Evolutionary conservation across 2,329 filamentous ascomycete species (phyloP).

Genomic region (Cercospora citrullina): DNA sequence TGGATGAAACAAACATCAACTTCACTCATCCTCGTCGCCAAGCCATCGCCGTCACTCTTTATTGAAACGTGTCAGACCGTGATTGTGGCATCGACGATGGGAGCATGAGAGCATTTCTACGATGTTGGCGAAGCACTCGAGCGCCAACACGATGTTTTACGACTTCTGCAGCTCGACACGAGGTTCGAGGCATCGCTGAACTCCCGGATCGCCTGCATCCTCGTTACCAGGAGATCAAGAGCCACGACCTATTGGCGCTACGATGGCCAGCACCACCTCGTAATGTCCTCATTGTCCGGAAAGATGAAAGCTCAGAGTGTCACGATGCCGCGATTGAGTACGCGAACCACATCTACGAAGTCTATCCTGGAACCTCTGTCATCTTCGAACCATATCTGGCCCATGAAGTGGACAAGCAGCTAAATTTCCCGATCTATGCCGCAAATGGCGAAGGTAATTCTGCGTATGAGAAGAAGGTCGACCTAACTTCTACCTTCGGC

Average conservation of each 20-base stretch:
- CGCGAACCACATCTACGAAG: conserved; percentile 68
- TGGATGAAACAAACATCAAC: not conserved
- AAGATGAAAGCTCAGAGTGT: conserved; percentile 58
- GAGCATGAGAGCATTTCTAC: conserved; percentile 35
- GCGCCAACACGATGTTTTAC: conserved; percentile 50
- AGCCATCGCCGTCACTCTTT: not conserved
- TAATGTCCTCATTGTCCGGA: conserved; percentile 69
- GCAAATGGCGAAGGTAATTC: conserved; percentile 44
- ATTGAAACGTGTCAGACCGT: not conserved
- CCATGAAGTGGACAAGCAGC: conserved; percentile 64
- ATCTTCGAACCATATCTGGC: conserved; percentile 81
- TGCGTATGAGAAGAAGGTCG: conserved; percentile 74
- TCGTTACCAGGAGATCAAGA: conserved; percentile 60
- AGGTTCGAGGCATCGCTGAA: conserved; percentile 53
- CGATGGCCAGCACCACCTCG: conserved; percentile 68
- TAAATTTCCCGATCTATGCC: conserved; percentile 73
- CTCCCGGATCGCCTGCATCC: conserved; percentile 62
- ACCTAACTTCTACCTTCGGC: conserved; percentile 85
- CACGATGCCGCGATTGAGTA: conserved; percentile 60
- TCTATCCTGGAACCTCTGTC: conserved; percentile 78
- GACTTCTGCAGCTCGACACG: conserved; percentile 46
- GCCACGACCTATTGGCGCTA: conserved; percentile 63
- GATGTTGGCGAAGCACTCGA: conserved; percentile 29
- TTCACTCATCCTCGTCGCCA: not conserved
- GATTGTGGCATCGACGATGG: conserved; percentile 27